Evolutionary conservation across 2,329 filamentous ascomycete genomes (phyloP).

Genomic region (Claviceps maximensis): DNA sequence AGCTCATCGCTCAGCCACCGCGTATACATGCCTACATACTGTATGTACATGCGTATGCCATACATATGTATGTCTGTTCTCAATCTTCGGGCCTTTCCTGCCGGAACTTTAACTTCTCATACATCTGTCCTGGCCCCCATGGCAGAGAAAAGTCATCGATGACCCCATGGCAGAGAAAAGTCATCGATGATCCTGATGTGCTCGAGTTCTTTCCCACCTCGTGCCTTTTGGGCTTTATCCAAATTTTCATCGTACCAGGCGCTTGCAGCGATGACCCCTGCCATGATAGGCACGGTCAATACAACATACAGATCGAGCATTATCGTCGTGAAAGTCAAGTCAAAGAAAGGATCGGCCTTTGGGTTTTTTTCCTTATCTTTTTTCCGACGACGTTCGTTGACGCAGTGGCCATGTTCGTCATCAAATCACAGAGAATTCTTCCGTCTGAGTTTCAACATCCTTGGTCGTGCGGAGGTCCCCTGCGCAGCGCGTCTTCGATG

Average conservation of each 20-base stretch:
- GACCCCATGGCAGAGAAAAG: conserved; percentile 35
- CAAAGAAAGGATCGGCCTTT: neutral
- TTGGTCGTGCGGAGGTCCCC: neutral
- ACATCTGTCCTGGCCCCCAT: conserved; percentile 35
- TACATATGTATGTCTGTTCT: no score
- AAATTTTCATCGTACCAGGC: neutral
- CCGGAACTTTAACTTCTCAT: conserved; percentile 31
- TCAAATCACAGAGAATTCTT: neutral
- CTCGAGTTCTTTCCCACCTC: conserved; percentile 20
- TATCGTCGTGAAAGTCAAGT: neutral
- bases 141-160: conserved; percentile 32
- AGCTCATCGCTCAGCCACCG: conserved; percentile 29
- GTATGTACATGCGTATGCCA: no score
- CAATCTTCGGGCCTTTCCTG: conserved; percentile 27
- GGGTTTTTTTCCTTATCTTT: neutral
- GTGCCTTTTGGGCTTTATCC: neutral
- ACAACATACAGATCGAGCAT: neutral
- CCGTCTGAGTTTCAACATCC: neutral
- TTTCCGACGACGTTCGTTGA: neutral
- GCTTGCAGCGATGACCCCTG: neutral
- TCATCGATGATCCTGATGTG: conserved; percentile 21
- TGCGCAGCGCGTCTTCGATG: neutral
- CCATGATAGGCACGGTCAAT: neutral
- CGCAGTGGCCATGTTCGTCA: neutral
- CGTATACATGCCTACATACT: conserved; percentile 16